Percentiles rank a stretch among this genome's conserved stretches.
Conservation (phyloP, 805 yeast genomes). For the Cyberlindnera suaveolens region DNA sequence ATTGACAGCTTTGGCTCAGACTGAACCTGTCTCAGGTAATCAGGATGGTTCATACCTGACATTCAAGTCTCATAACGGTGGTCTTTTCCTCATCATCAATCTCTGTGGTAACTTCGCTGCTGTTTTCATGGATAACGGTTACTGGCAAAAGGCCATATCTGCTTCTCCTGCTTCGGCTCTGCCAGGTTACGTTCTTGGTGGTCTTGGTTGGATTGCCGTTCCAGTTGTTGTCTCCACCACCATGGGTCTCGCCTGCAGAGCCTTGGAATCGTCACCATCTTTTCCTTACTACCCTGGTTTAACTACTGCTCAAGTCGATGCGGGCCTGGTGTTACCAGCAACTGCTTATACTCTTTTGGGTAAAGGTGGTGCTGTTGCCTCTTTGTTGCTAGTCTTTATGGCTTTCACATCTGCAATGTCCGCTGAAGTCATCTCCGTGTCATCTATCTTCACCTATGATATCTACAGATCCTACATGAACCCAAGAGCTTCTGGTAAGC, state of each 20-base stretch:
- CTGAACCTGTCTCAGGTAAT: conserved; percentile 69
- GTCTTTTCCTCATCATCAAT: conserved; percentile 84
- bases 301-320: conserved; percentile 60
- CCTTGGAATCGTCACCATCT: conserved; percentile 58
- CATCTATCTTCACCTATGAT: conserved; percentile 82
- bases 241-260: conserved; percentile 79
- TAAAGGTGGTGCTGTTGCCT: conserved; percentile 81
- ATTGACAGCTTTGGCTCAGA: conserved; percentile 52
- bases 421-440: conserved; percentile 84
- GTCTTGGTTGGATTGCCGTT: conserved; percentile 86
- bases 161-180: conserved; percentile 78
- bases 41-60: conserved; percentile 85
- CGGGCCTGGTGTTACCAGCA: conserved; percentile 67
- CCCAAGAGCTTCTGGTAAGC: conserved; percentile 72
- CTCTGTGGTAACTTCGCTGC: conserved; percentile 88
- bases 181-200: conserved; percentile 86
- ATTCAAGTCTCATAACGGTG: conserved; percentile 79
- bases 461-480: conserved; percentile 75
- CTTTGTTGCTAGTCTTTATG: conserved; percentile 76
- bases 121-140: conserved; percentile 80
- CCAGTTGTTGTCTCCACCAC: conserved; percentile 81
- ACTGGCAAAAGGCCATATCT: conserved; percentile 86
- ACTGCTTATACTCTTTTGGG: conserved; percentile 83
- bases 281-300: conserved; percentile 81
- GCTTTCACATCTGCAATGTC: conserved; percentile 92